Evolutionary conservation across 768 basidiomycete genomes (phyloP).

Genomic region (Boletus edulis): DNA sequence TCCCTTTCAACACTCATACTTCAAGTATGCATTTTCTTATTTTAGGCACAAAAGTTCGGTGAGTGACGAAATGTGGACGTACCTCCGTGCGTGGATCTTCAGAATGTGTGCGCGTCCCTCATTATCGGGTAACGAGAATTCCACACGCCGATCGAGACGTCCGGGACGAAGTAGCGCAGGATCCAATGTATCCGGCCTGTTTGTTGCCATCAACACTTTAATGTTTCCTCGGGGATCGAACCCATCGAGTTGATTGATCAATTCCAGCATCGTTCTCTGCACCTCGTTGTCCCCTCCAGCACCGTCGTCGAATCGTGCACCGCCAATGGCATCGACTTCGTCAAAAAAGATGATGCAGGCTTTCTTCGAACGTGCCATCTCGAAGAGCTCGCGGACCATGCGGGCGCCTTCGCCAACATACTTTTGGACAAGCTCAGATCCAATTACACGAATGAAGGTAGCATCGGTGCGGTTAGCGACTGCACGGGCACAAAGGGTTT

Average conservation of each 20-base stretch:
- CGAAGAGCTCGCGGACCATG: slow-evolving; percentile 98
- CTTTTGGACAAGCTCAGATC: slow-evolving; percentile 99
- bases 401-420: slow-evolving; percentile 99
- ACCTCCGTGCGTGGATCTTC: slow-evolving; percentile 95
- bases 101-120: slow-evolving; percentile 97
- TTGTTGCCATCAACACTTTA: slow-evolving; percentile 99
- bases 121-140: slow-evolving; percentile 91
- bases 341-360: slow-evolving; percentile 99
- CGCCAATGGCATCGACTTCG: slow-evolving; percentile 97
- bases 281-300: slow-evolving; percentile 99
- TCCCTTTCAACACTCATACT: slow-evolving; percentile 98
- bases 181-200: slow-evolving; percentile 98
- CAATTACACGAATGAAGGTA: slow-evolving; percentile 98
- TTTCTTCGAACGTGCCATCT: slow-evolving; percentile 98
- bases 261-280: slow-evolving; percentile 97
- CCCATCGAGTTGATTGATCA: slow-evolving; percentile 98
- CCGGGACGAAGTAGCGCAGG: slow-evolving; percentile 95
- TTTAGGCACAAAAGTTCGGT: neutral
- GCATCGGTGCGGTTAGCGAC: slow-evolving; percentile 99
- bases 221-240: slow-evolving; percentile 99
- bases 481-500: slow-evolving; percentile 96
- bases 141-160: slow-evolving; percentile 94
- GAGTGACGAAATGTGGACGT: slow-evolving; percentile 13
- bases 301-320: slow-evolving; percentile 96
- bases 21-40: neutral